phyloP scores from a whole-genome alignment of 2,329 filamentous ascomycete genomes.

The Pseudohalonectria lignicola region DNA sequence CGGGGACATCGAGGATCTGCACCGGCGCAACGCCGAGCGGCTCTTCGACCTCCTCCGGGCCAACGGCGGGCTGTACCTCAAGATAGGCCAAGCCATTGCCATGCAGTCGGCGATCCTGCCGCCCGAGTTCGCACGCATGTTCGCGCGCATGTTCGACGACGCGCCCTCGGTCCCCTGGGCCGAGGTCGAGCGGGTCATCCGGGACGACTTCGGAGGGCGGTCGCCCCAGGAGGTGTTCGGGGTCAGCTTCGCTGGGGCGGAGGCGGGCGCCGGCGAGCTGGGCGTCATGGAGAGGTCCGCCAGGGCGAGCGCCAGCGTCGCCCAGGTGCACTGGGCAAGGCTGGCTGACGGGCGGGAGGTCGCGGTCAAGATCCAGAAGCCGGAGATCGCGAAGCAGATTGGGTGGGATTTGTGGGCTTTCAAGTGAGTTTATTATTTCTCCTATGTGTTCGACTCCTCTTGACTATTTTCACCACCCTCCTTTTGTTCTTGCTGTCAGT shows the following conservation, averaged over 20 bases:
- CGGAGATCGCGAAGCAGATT: constrained; percentile 83
- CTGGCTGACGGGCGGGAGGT: constrained; percentile 81
- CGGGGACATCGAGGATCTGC: constrained; percentile 66
- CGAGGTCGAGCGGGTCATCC: constrained; percentile 75
- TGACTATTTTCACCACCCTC: too few relatives aligned
- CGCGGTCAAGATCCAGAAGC: constrained; percentile 93
- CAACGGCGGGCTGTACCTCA: constrained; percentile 91
- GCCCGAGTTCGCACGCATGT: constrained; percentile 94
- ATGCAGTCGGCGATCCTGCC: constrained; percentile 96
- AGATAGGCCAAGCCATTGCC: constrained; percentile 95
- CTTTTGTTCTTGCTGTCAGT: too few relatives aligned
- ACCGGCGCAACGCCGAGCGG: constrained; percentile 72
- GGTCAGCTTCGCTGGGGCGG: constrained; percentile 64
- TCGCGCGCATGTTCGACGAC: constrained; percentile 93
- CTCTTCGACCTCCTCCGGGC: constrained; percentile 69
- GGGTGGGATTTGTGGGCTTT: constrained; percentile 95
- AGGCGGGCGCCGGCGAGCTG: constrained; percentile 45
- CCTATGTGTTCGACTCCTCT: neutral
- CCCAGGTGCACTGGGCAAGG: constrained; percentile 92
- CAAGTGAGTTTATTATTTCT: constrained; percentile 57
- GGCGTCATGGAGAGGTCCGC: constrained; percentile 51
- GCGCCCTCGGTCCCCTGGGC: constrained; percentile 86
- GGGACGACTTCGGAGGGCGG: constrained; percentile 77
- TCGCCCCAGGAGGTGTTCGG: constrained; percentile 86
- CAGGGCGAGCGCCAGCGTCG: constrained; percentile 77